Percentiles rank a stretch among this genome's conserved stretches.
These are phyloP conservation scores for Acephala macrosclerotiorum DNA, from an alignment of 2,329 filamentous ascomycete genomes.

Conservation along the genomic window DNA sequence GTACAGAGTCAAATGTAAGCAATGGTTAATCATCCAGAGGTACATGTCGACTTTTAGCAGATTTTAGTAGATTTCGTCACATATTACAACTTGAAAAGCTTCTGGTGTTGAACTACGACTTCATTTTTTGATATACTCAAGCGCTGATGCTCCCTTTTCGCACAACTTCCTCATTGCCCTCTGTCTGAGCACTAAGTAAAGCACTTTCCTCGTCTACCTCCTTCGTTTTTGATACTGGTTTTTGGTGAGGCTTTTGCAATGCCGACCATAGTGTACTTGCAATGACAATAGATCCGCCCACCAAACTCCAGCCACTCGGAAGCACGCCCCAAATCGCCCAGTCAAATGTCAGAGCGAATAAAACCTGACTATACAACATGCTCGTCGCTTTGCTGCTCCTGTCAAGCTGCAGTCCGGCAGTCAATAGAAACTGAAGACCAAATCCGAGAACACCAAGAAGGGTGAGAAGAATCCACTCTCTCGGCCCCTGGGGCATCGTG, in stretches of 20 bases:
- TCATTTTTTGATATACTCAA: not conserved
- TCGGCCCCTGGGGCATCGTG: slow-evolving; percentile 51
- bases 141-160: slow-evolving; percentile 32
- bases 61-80: no score
- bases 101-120: no score
- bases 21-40: no score
- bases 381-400: slow-evolving; percentile 53
- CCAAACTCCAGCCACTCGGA: slow-evolving; percentile 39
- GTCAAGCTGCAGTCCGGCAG: slow-evolving; percentile 68
- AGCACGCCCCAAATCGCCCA: slow-evolving; percentile 43
- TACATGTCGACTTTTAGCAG: no score
- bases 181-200: slow-evolving; percentile 32
- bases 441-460: slow-evolving; percentile 79
- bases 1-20: no score
- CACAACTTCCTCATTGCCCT: slow-evolving; percentile 28
- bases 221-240: not conserved
- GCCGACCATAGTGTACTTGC: slow-evolving; percentile 43
- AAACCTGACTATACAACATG: slow-evolving; percentile 74
- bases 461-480: slow-evolving; percentile 69
- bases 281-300: slow-evolving; percentile 42
- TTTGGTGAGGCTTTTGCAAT: slow-evolving; percentile 34
- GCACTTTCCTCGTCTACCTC: slow-evolving; percentile 41
- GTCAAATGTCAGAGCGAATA: slow-evolving; percentile 60
- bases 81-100: no score
- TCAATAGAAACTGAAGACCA: slow-evolving; percentile 85